Evolutionary conservation across 176 grass and related monocot species (phyloP).

Genomic region (Hsuehochloa calcarea): DNA sequence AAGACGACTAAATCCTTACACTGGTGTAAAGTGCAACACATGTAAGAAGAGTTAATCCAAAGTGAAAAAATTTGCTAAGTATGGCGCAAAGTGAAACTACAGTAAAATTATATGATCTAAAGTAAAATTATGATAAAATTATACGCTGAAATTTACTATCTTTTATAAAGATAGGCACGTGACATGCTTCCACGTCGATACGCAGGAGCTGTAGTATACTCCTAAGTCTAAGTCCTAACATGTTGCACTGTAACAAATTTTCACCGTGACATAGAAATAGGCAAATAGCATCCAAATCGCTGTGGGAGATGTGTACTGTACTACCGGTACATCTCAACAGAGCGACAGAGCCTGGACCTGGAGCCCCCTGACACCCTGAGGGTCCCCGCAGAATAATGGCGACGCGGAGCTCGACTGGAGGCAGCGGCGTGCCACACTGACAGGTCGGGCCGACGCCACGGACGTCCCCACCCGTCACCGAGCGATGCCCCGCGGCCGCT

Average conservation of each 20-base stretch:
- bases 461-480: neutral
- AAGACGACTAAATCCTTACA: no score
- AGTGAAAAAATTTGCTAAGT: no score
- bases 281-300: neutral
- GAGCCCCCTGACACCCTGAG: neutral
- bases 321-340: slow-evolving; percentile 7
- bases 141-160: no score
- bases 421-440: neutral
- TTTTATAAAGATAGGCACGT: no score
- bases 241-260: neutral
- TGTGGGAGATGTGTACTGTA: neutral
- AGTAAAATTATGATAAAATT: no score
- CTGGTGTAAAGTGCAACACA: no score
- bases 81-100: no score
- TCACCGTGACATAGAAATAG: neutral
- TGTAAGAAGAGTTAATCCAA: no score
- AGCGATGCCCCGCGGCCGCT: no score
- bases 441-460: neutral
- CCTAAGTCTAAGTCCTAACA: neutral
- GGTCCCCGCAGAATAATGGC: slow-evolving; percentile 15
- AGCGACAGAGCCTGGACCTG: neutral
- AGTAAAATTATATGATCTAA: no score
- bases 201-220: neutral
- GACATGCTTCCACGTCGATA: neutral
- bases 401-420: neutral